A percentile compares a stretch with the other conserved stretches of the same genome.
Evolutionary conservation across 345 rosid species (phyloP).

Genomic region (Sapria himalayana): DNA sequence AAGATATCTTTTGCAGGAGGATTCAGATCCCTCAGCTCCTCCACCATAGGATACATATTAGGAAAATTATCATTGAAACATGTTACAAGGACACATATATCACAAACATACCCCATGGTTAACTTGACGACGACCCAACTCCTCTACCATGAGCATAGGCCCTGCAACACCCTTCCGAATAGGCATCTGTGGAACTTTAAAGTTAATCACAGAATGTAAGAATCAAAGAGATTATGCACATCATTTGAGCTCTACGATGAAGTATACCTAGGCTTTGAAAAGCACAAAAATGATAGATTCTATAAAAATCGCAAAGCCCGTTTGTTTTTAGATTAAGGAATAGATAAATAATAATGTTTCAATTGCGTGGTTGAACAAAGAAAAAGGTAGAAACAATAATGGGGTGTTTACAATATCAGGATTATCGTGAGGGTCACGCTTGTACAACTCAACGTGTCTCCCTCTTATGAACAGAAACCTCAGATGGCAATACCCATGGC

Average conservation of each 20-base stretch:
- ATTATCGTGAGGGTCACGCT: conserved; percentile 71
- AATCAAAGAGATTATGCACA: background rate
- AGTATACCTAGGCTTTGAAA: too few species aligned
- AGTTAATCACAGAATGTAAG: background rate
- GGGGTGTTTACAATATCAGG: conserved; percentile 83
- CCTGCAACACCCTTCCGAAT: conserved; percentile 71
- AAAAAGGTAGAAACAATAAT: background rate
- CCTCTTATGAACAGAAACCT: conserved; percentile 57
- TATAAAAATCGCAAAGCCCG: too few species aligned
- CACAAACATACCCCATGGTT: conserved; percentile 29
- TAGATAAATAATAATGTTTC: too few species aligned
- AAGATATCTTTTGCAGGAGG: too few species aligned
- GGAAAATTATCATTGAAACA: too few species aligned
- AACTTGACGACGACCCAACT: conserved; percentile 56
- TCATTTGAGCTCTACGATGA: too few species aligned
- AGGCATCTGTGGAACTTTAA: conserved; percentile 32
- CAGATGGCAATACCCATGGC: conserved; percentile 58
- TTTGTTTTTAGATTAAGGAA: too few species aligned
- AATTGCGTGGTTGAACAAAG: too few species aligned
- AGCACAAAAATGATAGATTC: background rate
- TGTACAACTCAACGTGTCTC: conserved; percentile 74
- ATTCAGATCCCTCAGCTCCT: too few species aligned
- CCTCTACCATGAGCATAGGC: conserved; percentile 62
- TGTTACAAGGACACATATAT: background rate
- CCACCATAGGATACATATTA: too few species aligned